phyloP scores from a whole-genome alignment of 2,329 filamentous ascomycete genomes.

The Apiospora malaysiana region DNA sequence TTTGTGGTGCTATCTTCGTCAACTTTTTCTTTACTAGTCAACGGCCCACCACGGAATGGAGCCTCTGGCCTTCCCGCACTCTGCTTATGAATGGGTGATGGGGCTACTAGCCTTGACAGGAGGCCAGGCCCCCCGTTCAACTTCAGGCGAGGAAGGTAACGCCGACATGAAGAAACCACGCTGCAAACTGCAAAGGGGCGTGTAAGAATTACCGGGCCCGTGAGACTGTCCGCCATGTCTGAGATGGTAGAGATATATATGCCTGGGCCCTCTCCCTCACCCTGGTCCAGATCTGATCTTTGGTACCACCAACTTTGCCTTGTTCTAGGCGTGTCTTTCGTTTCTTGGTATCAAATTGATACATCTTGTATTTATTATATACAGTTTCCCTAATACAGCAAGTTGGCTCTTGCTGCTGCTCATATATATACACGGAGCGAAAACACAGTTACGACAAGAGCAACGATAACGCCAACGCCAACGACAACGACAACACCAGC shows the following conservation, averaged over 20 bases:
- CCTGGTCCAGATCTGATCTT: slow-evolving; percentile 5
- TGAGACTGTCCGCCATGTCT: neutral
- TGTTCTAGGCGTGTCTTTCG: slow-evolving; percentile 8
- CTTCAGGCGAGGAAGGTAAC: slow-evolving; percentile 14
- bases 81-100: slow-evolving; percentile 8
- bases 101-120: slow-evolving; percentile 12
- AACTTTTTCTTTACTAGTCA: neutral
- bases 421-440: neutral
- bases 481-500: neutral
- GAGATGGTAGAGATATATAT: slow-evolving; percentile 5
- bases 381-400: slow-evolving; percentile 3
- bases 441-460: neutral
- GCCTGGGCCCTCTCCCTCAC: neutral
- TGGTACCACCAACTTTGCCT: slow-evolving; percentile 7
- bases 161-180: neutral
- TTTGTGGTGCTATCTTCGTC: slow-evolving; percentile 11
- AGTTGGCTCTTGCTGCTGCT: neutral
- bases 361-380: slow-evolving; percentile 11
- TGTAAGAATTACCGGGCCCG: neutral
- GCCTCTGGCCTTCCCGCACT: slow-evolving; percentile 12
- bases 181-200: neutral
- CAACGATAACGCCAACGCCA: neutral
- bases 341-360: slow-evolving; percentile 7
- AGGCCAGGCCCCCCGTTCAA: neutral
- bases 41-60: slow-evolving; percentile 11